These are phyloP conservation scores for Purshia tridentata DNA, from an alignment of 306 rosid genomes.

Conservation along the genomic window DNA sequence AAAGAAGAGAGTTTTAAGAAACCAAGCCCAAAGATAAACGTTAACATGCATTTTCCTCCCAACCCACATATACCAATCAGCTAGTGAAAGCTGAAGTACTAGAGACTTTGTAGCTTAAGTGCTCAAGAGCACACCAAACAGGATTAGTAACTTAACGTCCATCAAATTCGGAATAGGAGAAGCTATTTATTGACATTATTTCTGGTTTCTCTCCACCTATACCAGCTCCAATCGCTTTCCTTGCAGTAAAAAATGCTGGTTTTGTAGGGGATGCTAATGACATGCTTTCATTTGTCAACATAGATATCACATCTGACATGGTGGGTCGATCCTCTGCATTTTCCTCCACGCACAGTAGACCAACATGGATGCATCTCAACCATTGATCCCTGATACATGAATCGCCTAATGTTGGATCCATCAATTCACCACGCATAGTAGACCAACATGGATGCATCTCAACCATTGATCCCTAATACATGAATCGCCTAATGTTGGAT, in stretches of 20 bases:
- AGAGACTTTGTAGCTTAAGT: too few relatives aligned
- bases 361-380: constrained; percentile 19
- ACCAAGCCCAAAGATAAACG: too few relatives aligned
- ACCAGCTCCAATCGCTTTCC: background rate
- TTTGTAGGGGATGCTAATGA: constrained; percentile 3
- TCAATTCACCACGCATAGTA: constrained; percentile 22
- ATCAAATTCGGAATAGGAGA: constrained; percentile 12
- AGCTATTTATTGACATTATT: background rate
- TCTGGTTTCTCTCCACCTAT: background rate
- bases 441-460: constrained; percentile 15
- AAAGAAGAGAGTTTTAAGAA: too few relatives aligned
- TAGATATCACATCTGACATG: constrained; percentile 18
- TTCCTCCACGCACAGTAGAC: constrained; percentile 17
- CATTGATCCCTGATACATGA: background rate
- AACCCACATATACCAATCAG: too few relatives aligned
- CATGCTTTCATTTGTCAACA: constrained; percentile 14
- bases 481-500: too few relatives aligned
- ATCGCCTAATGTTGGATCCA: constrained; percentile 7
- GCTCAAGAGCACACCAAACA: too few relatives aligned
- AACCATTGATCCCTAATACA: background rate
- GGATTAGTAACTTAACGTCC: constrained; percentile 3
- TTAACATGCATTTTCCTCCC: too few relatives aligned
- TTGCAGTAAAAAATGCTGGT: constrained; percentile 11
- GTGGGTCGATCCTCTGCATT: constrained; percentile 10
- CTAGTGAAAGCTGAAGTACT: too few relatives aligned